Conservation (phyloP, 2,329 filamentous ascomycete genomes). For the Tolypocladium capitatum region DNA sequence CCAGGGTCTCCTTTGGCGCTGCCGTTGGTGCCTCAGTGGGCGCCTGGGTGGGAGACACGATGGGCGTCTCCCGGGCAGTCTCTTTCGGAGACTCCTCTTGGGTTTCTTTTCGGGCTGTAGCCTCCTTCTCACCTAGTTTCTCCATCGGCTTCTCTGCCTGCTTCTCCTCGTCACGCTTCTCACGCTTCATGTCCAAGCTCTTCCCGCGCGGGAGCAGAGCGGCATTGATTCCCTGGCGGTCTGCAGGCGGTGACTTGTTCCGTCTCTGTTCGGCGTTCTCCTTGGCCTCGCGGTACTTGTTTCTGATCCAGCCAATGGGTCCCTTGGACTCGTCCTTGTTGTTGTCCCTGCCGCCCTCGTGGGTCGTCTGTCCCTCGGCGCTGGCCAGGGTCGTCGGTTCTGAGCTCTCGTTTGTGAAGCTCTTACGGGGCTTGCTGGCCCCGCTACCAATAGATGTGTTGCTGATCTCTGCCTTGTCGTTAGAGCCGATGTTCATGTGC, state of each 20-base stretch:
- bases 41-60: not conserved
- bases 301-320: constrained; percentile 44
- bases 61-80: not conserved
- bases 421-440: constrained; percentile 32
- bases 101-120: not conserved
- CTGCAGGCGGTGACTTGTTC: constrained; percentile 40
- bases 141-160: constrained; percentile 1
- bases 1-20: not conserved
- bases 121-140: not conserved
- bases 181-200: constrained; percentile 34
- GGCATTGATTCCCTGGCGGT: constrained; percentile 14
- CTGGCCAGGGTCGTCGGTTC: constrained; percentile 26
- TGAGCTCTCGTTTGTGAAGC: constrained; percentile 36
- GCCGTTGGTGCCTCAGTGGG: not conserved
- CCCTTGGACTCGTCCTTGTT: constrained; percentile 34
- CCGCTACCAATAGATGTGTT: constrained; percentile 56
- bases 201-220: constrained; percentile 27
- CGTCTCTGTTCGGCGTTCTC: constrained; percentile 41
- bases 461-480: constrained; percentile 51
- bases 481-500: constrained; percentile 40
- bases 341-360: constrained; percentile 26
- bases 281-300: constrained; percentile 46
- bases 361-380: constrained; percentile 23
- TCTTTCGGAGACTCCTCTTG: not conserved
- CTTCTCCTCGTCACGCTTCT: constrained; percentile 13